Evolutionary conservation across 1,139 yeast genomes (phyloP).

Genomic region (Candida neerlandica): DNA sequence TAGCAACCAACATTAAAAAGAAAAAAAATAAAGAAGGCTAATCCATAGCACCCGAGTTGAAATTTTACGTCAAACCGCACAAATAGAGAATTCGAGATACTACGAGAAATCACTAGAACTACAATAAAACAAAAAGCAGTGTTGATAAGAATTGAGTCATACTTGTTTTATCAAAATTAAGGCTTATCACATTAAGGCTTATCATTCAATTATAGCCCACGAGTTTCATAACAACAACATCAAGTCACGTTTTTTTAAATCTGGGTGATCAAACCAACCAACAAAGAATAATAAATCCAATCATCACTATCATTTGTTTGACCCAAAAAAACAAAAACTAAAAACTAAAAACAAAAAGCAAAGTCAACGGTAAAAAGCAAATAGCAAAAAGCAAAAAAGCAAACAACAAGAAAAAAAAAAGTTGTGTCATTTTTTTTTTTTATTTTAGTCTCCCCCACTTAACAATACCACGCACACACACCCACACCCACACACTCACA

Average conservation of each 20-base stretch:
- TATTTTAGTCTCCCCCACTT: neutral
- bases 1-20: neutral
- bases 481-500: neutral
- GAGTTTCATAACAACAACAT: neutral
- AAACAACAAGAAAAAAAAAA: neutral
- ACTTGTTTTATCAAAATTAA: too few species aligned
- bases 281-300: too few species aligned
- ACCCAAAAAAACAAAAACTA: neutral
- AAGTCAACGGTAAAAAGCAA: neutral
- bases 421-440: neutral
- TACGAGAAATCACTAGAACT: neutral
- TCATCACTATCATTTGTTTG: neutral
- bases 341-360: neutral
- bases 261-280: too few species aligned
- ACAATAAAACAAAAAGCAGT: too few species aligned
- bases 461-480: neutral
- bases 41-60: neutral
- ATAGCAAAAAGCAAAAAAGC: neutral
- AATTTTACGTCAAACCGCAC: neutral
- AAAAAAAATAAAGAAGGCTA: neutral
- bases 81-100: neutral
- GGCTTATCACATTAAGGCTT: neutral
- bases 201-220: too few species aligned
- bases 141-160: too few species aligned
- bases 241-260: slow-evolving; percentile 1